phyloP scores from a whole-genome alignment of 192 early-diverging fungal species.

The Chytriomyces hyalinus region DNA sequence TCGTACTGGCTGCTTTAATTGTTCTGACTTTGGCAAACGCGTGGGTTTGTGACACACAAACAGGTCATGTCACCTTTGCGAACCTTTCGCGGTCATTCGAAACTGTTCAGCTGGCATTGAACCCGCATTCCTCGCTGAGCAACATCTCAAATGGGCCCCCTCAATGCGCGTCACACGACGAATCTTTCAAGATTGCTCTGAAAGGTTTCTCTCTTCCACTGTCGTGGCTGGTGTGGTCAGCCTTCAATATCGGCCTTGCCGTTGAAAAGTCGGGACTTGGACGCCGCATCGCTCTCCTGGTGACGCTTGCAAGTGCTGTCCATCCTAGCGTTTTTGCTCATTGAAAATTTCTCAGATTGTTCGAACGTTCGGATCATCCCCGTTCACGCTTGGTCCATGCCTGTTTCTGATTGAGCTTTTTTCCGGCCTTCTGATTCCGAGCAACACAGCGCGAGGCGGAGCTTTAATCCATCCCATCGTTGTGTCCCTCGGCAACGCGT shows the following conservation, averaged over 20 bases:
- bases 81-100: neutral
- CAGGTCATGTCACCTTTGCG: constrained; percentile 7
- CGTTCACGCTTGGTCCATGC: constrained; percentile 57
- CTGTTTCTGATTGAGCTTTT: constrained; percentile 75
- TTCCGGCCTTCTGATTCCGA: constrained; percentile 46
- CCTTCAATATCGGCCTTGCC: constrained; percentile 73
- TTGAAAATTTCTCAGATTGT: constrained; percentile 34
- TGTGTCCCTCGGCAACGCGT: constrained; percentile 61
- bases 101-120: neutral
- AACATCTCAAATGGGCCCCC: constrained; percentile 35
- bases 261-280: constrained; percentile 67
- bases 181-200: constrained; percentile 65
- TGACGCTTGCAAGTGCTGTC: constrained; percentile 51
- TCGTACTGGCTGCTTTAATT: constrained; percentile 60
- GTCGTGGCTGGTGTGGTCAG: constrained; percentile 73
- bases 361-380: constrained; percentile 42
- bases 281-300: constrained; percentile 61
- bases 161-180: constrained; percentile 59
- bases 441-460: constrained; percentile 72
- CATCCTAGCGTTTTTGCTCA: constrained; percentile 59
- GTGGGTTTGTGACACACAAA: constrained; percentile 62
- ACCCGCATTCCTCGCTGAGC: neutral
- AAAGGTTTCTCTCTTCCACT: constrained; percentile 69
- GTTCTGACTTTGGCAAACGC: constrained; percentile 63
- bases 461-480: constrained; percentile 80